Evolutionary conservation across 345 rosid species (phyloP), one percentile per base, ranked within the genome.

Genomic region (Boechera retrofracta): DNA sequence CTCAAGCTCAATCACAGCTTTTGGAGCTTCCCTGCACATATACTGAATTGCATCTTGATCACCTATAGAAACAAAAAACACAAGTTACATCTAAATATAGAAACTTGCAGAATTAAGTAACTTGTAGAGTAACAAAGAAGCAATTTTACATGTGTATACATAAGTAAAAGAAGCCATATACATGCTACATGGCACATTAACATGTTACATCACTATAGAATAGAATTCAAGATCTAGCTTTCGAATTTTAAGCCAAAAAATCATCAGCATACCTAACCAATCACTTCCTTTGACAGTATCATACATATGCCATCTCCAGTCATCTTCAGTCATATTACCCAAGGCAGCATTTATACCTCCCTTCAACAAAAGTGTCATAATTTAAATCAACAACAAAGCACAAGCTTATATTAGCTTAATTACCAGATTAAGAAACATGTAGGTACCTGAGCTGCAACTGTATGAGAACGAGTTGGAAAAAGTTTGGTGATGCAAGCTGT

Each of bases 261-360:
- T n/a, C 42, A 59, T 53, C 51, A 61, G n/a, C 80, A 51, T 87
- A 90, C 98, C 98, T 83, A 94, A 72, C 99, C 99, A 94, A 38
- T 92, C 99, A 71, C 99, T 94, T 73, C 99, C 99, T 82, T 94
- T 94, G 60, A 92, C 97, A 42, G 99, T 94, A 76, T 94, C 99
- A 81, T 94, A 94, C 98, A 94, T 92, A 81, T 94, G 99, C 97
- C 99, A 92, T 72, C 97, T 82, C 99, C 98, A 92, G 62, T 92
- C 98, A 86, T 92, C 97, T 82, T 92, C 98, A 8, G 83, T 53
- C 98, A 94, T 94, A 82, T 90, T 94, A 53, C 98, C 99, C 71
- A 94, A 69, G 8, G 96, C 96, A 77, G 98, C 99, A 83, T 94
- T 94, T 49, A 92, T 92, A 64, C 98, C 99, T 80, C 98, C 98